These are phyloP conservation scores for Iris macrosiphon DNA, from an alignment of 106 monocot species.

Conservation along the genomic window DNA sequence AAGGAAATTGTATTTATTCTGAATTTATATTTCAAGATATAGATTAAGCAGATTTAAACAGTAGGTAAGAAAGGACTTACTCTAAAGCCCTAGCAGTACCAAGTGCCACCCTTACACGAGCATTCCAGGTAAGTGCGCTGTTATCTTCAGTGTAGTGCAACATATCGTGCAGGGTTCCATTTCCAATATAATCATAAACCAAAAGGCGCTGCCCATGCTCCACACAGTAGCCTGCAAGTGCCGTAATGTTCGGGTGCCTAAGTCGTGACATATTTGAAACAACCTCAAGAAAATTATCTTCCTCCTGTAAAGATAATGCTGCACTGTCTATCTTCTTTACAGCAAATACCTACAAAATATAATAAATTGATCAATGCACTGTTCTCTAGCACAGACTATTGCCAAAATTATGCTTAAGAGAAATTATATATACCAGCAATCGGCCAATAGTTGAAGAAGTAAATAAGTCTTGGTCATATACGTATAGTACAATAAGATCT, in stretches of 20 bases:
- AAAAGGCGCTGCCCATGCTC: conserved; percentile 81
- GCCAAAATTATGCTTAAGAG: too few relatives aligned
- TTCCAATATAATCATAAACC: conserved; percentile 68
- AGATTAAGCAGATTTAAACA: neutral
- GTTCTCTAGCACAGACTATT: neutral
- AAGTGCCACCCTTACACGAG: conserved; percentile 74
- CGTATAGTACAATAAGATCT: too few relatives aligned
- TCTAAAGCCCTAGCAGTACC: conserved; percentile 85
- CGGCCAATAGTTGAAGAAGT: too few relatives aligned
- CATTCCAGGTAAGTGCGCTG: conserved; percentile 61
- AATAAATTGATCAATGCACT: neutral
- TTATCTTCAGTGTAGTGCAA: conserved; percentile 63
- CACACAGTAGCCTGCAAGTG: conserved; percentile 66
- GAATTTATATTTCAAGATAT: neutral
- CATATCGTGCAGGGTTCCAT: conserved; percentile 81
- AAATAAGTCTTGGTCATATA: too few relatives aligned
- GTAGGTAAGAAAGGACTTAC: conserved; percentile 32
- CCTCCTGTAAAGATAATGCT: conserved; percentile 63
- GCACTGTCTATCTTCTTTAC: conserved; percentile 90
- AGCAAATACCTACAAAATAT: conserved; percentile 61
- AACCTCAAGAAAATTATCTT: conserved; percentile 82
- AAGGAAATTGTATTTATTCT: neutral
- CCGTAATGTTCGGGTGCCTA: conserved; percentile 66
- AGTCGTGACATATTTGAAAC: conserved; percentile 83
- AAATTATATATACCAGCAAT: too few relatives aligned